phyloP scores from a whole-genome alignment of 768 basidiomycete genomes.

The Lentinula boryana region DNA sequence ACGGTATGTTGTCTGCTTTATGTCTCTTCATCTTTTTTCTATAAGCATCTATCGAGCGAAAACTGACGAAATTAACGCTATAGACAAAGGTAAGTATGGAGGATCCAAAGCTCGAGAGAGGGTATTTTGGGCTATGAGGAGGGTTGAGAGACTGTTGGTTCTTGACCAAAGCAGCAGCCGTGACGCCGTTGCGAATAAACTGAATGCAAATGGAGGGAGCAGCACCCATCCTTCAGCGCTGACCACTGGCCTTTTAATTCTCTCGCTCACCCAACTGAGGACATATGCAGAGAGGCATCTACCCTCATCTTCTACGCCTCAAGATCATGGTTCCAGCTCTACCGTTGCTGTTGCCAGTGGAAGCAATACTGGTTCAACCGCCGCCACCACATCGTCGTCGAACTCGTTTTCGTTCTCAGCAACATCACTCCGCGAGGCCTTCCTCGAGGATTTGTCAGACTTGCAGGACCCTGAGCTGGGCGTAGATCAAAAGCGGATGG shows the following conservation, averaged over 20 bases:
- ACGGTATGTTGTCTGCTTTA: neutral
- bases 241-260: constrained; percentile 67
- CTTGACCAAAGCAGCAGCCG: neutral
- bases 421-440: constrained; percentile 66
- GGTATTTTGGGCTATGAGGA: constrained; percentile 75
- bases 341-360: neutral
- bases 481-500: constrained; percentile 65
- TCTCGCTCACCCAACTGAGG: constrained; percentile 65
- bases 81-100: constrained; percentile 47
- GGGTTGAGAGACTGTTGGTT: constrained; percentile 8
- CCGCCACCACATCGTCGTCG: neutral
- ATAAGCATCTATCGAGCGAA: neutral
- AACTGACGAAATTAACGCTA: neutral
- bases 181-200: constrained; percentile 44
- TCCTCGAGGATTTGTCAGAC: constrained; percentile 80
- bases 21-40: neutral
- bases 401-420: neutral
- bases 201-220: neutral
- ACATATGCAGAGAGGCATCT: constrained; percentile 53
- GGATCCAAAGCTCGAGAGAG: constrained; percentile 45
- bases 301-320: constrained; percentile 24
- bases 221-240: constrained; percentile 36
- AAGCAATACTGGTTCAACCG: neutral
- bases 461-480: constrained; percentile 71
- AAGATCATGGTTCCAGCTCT: neutral